Base-by-base conservation (phyloP, 2,329 filamentous ascomycete species). In the Penicillium concentricum region DNA sequence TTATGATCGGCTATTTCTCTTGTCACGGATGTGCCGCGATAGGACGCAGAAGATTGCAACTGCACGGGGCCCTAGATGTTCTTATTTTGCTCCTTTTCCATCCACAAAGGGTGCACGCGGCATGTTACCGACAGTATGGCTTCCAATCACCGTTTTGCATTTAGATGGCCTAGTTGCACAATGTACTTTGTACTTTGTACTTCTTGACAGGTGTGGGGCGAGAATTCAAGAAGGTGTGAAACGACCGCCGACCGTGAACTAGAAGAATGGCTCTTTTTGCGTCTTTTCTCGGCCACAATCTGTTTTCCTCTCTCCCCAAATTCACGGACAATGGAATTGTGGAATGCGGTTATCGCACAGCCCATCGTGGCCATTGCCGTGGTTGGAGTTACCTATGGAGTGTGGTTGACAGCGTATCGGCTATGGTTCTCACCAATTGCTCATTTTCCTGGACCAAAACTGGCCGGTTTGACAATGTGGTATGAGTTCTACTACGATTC, bases 401-500 rank as follows among this genome's bases (percentile, higher is more conserved):
- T 56, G 5, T 42, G 41, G 16, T 30, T 59, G 26, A 44, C 59
- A 10, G 57, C 59, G 41, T 53, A 61, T 37, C 56, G 62, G 30
- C 50, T 65, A 41, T 62, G 58, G 49, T 41, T 64, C 2, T 65
- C 63, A n/a, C 66, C 64, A 35, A 39, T 67, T 22, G 58, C 64
- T 42, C 58, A 56, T 18, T 63, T 68, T n/a, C 66, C 64, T 0
- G 65, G 66, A 1, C 65, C 65, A 7, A 67, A 60, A 37, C 28
- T 67, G 24, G 65, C 62, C 1, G 66, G 65, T 2, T 41, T 66
- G 30, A 68, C 67, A 12, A 58, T 61, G 44, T 65, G 61, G 58
- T 67, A 67, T 49, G 65, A 68, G 30, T 64, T 60, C 26, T 69
- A 67, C 37, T 66, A 65, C 16, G 66, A 68, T 52, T 57, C 56